These are phyloP conservation scores for Blastobotrys capitulatus DNA, from an alignment of 1,139 yeast species.

Conservation along the genomic window DNA sequence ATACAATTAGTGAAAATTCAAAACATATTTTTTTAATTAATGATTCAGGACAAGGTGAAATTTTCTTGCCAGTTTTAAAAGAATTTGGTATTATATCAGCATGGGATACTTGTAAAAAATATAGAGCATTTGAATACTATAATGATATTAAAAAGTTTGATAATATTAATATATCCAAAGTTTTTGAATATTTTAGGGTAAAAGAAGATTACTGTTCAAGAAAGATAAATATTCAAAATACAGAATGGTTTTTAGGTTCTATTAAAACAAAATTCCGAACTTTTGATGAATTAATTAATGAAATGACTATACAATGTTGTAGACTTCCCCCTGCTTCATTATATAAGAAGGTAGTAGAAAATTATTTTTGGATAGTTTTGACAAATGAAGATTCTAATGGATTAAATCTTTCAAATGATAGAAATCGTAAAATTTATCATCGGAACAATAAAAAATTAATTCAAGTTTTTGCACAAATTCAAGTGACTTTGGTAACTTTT, in stretches of 20 bases:
- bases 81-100: conserved; percentile 11
- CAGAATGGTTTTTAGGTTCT: not conserved
- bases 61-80: conserved; percentile 11
- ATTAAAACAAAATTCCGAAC: conserved; percentile 6
- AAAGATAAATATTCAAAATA: not conserved
- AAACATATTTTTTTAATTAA: conserved; percentile 12
- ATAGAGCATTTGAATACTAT: conserved; percentile 15
- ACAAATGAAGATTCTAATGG: no score
- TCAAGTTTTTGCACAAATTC: conserved; percentile 13
- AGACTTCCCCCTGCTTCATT: not conserved
- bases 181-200: conserved; percentile 7
- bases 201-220: not conserved
- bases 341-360: conserved; percentile 1
- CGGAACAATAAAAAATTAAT: not conserved
- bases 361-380: no score
- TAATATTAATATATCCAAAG: not conserved
- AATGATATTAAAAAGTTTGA: not conserved
- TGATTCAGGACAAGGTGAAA: conserved; percentile 4
- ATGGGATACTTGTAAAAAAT: conserved; percentile 11
- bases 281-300: conserved; percentile 1
- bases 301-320: conserved; percentile 9
- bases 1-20: not conserved
- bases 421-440: not conserved
- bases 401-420: not conserved
- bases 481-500: no score